Conservation (phyloP, 2,329 filamentous ascomycete species). For the Canariomyces notabilis region DNA sequence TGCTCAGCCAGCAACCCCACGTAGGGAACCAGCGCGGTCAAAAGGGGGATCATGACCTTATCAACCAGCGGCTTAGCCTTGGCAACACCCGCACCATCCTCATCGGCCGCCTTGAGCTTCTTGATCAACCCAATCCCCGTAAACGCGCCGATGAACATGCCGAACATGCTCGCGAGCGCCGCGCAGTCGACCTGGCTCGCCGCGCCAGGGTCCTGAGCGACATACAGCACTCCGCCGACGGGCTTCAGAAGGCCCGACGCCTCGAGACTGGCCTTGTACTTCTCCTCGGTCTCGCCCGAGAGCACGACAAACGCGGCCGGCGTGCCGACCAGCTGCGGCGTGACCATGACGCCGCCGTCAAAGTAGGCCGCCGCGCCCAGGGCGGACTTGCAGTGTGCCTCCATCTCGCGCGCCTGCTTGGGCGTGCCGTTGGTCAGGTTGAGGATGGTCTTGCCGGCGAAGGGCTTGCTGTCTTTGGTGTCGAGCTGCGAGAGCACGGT, state of each 20-base stretch:
- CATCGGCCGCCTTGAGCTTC: neutral
- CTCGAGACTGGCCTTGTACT: constrained; percentile 2
- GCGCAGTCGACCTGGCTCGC: constrained; percentile 26
- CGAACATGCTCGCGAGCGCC: constrained; percentile 27
- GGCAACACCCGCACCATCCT: constrained; percentile 6
- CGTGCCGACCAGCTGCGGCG: constrained; percentile 26
- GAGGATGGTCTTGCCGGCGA: constrained; percentile 26
- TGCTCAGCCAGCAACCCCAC: constrained; percentile 19
- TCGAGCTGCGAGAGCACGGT: constrained; percentile 8
- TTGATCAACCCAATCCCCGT: constrained; percentile 25
- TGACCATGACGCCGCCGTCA: constrained; percentile 30
- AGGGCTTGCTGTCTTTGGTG: constrained; percentile 5
- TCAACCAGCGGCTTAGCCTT: constrained; percentile 1
- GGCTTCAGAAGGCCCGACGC: constrained; percentile 14
- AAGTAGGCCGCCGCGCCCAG: constrained; percentile 20
- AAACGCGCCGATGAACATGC: constrained; percentile 27
- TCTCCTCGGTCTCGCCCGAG: constrained; percentile 22
- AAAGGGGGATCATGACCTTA: constrained; percentile 22
- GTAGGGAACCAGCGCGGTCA: constrained; percentile 26
- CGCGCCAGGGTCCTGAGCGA: constrained; percentile 18
- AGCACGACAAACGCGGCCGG: constrained; percentile 21
- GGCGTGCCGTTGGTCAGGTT: constrained; percentile 30
- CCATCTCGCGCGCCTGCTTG: constrained; percentile 20
- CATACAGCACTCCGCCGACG: constrained; percentile 21
- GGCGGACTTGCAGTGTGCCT: constrained; percentile 12